Base-by-base conservation (phyloP, 768 basidiomycete species). In the Candolleomyces eurysporus region DNA sequence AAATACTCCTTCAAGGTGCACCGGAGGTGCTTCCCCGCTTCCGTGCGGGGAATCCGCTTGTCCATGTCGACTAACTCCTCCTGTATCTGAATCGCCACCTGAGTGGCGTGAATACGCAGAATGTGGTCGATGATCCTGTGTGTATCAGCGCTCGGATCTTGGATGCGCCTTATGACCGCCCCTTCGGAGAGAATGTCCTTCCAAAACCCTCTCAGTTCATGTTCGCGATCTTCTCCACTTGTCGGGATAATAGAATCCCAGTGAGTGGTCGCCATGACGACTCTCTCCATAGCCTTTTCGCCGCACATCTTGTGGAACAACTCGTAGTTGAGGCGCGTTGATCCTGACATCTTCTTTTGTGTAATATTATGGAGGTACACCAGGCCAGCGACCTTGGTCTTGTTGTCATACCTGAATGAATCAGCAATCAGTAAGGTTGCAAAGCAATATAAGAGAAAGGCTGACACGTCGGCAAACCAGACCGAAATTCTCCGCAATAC, bases 311-410 rank as follows among this genome's bases (percentile, higher is more conserved):
- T 30, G 6, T 26, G 21, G 26, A 52, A 32, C 50, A 52, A 3
- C 22, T 52, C 31, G 9, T 16, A 32, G 21, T 32, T 52, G 17
- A 30, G 14, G 6, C 26, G 16, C 16, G 17, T 30, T 26, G 50
- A 52, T 32, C 50, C 50, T 26, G 31, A 21, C 19, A 81, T 75
- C 30, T 76, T 65, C 66, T 74, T 69, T 53, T 79, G 77, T 3
- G 70, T 66, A 63, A 80, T 81, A 30, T 76, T 72, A 61, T 80
- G 79, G 65, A 81, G 70, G 64, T 81, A 81, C 19, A 81, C 68
- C 64, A 81, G 70, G 4, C 79, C 80, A 32, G 14, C 26, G 31
- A 52, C 21, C 16, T 16, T 32, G 17, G 16, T 52, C 14, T 26
- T 32, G 16, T 52, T 32, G 16, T 52, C 31, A n/a, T 52, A 52